A percentile compares a stretch with the other conserved stretches of the same genome.
Evolutionary conservation across 345 rosid genomes (phyloP).

Genomic region (Populus deltoides): DNA sequence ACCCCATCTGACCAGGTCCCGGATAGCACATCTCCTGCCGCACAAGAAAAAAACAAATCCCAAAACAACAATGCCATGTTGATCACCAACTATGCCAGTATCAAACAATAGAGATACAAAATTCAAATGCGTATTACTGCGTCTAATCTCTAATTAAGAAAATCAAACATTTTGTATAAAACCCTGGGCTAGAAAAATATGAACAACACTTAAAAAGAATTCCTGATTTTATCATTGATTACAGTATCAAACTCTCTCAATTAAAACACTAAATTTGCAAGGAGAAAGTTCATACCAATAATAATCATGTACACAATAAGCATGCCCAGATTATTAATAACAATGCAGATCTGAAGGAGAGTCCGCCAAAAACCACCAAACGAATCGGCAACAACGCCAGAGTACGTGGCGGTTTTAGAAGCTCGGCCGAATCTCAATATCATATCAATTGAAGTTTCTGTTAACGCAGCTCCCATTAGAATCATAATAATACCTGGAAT

Average conservation of each 20-base stretch:
- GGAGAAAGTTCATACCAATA: conserved; percentile 34
- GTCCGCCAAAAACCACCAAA: conserved; percentile 45
- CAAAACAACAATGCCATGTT: neutral
- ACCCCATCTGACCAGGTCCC: conserved; percentile 46
- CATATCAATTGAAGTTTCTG: conserved; percentile 49
- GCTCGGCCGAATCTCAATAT: conserved; percentile 52
- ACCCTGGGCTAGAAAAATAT: no score
- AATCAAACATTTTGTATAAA: no score
- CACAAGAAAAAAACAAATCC: neutral
- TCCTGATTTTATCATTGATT: no score
- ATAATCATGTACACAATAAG: conserved; percentile 66
- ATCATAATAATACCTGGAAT: conserved; percentile 50
- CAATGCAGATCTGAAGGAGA: conserved; percentile 53
- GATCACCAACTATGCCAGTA: conserved; percentile 5
- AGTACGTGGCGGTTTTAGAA: conserved; percentile 48
- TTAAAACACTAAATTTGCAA: neutral
- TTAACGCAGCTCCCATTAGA: conserved; percentile 39
- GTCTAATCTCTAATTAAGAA: no score
- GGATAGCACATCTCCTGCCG: conserved; percentile 61
- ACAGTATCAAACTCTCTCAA: no score
- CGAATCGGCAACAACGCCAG: conserved; percentile 52
- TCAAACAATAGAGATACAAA: neutral
- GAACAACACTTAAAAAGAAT: no score
- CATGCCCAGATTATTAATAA: conserved; percentile 62
- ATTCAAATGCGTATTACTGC: no score